Evolutionary conservation across 169 alveolate genomes (phyloP), one percentile per base, ranked within the genome.

Genomic region (Cryptosporidium canis): DNA sequence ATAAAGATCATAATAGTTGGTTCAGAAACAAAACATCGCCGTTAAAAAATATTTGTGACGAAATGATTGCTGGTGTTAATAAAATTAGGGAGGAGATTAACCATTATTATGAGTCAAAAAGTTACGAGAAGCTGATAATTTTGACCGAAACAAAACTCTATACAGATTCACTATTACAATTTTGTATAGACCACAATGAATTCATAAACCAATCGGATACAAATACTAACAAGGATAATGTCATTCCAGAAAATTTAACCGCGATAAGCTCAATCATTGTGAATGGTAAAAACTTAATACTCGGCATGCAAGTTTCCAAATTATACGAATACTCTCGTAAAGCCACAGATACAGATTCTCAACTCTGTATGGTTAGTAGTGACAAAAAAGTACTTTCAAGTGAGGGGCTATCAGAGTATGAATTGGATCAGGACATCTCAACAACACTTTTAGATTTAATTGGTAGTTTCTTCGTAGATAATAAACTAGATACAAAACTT

Each of bases 401-500:
- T 58, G 77, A 77, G 29, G 66, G 47, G 7, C 2, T 77, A 21
- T 41, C 87, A 24, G 87, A 77, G 37, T 55, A 61, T 58, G 87
- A 77, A 18, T 8, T 77, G 47, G 47, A 77, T 58, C 77, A 77
- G 18, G 87, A 77, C 1, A 63, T 77, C n/a, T 58, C 87, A 24
- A 77, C 77, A 5, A 61, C 87, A 21, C 63, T 77, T 27, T 44
- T 77, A 44, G 72, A 77, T 43, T 24, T 61, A 29, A 77, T 77
- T 56, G 71, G 66, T 1, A 35, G 39, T 14, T 77, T 77, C 45
- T 77, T 77, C 37, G 24, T 41, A 39, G 70, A 77, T 8, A 55
- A 61, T 61, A 33, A 21, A 9, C 0, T 37, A 29, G 72, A 77
- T 61, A n/a, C 87, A 2, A 39, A 58, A 43, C 18, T 77, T 16